Conservation (phyloP, 805 yeast genomes). For the Ogataea glucozyma region DNA sequence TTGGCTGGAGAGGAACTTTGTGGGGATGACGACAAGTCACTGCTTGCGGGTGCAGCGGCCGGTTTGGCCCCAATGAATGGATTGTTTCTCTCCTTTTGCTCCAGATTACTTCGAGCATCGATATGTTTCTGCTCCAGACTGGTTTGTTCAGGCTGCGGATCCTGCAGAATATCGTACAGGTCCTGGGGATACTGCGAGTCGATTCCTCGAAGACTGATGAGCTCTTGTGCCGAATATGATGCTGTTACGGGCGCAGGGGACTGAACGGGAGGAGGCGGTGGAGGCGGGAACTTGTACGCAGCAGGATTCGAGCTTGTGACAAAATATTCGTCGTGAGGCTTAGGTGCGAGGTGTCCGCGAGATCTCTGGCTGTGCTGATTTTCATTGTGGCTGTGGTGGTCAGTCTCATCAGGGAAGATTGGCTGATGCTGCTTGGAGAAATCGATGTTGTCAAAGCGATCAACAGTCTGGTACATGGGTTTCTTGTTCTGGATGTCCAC, state of each 20-base stretch:
- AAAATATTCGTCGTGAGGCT: constrained; percentile 41
- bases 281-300: constrained; percentile 56
- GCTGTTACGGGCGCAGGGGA: constrained; percentile 28
- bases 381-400: too few species aligned
- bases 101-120: too few species aligned
- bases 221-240: constrained; percentile 44
- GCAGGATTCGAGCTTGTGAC: constrained; percentile 48
- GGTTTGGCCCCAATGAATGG: not conserved
- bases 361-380: too few species aligned
- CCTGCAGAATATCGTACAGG: not conserved
- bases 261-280: constrained; percentile 34
- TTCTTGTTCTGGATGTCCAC: constrained; percentile 29
- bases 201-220: constrained; percentile 33
- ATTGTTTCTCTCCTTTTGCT: too few species aligned
- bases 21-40: too few species aligned
- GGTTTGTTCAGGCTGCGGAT: not conserved
- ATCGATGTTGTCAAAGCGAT: constrained; percentile 38
- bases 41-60: too few species aligned
- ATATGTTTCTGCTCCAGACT: too few species aligned
- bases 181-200: not conserved
- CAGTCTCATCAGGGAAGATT: not conserved
- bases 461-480: constrained; percentile 36
- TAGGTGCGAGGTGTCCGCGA: not conserved
- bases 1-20: too few species aligned
- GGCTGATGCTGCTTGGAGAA: constrained; percentile 8